Conservation (phyloP, 805 yeast species). For the Cyberlindnera xishuangbannaensis region DNA sequence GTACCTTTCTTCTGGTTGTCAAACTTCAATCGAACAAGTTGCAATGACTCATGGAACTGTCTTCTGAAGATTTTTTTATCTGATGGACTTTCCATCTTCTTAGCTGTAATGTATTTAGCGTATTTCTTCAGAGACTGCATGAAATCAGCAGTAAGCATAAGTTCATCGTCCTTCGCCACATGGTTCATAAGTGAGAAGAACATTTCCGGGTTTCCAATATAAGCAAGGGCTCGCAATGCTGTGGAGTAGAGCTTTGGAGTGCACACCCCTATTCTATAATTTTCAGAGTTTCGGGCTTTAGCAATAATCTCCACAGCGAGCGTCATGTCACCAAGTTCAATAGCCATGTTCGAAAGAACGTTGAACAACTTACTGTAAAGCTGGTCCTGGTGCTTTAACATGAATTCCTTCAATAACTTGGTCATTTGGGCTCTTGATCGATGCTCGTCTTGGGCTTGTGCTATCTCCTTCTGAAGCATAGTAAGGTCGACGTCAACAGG, state of each 20-base stretch:
- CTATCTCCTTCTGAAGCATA: slow-evolving; percentile 6
- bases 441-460: background rate
- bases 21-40: background rate
- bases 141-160: background rate
- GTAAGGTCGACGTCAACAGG: slow-evolving; percentile 14
- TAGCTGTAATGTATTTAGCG: background rate
- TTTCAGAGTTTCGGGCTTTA: slow-evolving; percentile 10
- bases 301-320: slow-evolving; percentile 10
- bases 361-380: slow-evolving; percentile 7
- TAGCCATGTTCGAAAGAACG: slow-evolving; percentile 9
- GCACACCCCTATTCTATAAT: slow-evolving; percentile 1
- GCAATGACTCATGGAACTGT: background rate
- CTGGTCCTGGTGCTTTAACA: slow-evolving; percentile 1
- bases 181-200: slow-evolving; percentile 3
- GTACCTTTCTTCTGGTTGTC: background rate
- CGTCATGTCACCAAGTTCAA: slow-evolving; percentile 2
- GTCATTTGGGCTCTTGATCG: background rate
- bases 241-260: slow-evolving; percentile 7
- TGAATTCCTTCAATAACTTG: slow-evolving; percentile 7
- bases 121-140: slow-evolving; percentile 1
- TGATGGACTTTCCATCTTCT: too few relatives aligned
- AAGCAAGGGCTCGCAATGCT: slow-evolving; percentile 6
- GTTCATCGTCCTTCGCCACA: slow-evolving; percentile 2
- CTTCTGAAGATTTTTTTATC: background rate
- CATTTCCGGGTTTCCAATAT: slow-evolving; percentile 3